These are phyloP conservation scores for Rhodotorula mucilaginosa DNA, from an alignment of 1,284 basidiomycete species.

Conservation along the genomic window DNA sequence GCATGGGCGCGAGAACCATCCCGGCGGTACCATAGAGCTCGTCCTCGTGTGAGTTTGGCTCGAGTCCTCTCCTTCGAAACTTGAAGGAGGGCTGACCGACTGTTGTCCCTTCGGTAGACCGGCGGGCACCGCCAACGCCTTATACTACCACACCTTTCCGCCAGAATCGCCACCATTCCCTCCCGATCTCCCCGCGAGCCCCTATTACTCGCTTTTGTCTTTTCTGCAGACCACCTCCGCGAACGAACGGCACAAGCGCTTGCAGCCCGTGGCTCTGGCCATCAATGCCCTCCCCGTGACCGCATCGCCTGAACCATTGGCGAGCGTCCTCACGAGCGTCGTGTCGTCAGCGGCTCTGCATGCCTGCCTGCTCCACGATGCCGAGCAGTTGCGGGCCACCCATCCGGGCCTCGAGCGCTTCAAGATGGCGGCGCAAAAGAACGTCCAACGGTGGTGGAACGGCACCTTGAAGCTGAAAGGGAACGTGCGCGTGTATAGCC, in stretches of 20 bases:
- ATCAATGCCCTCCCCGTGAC: conserved; percentile 66
- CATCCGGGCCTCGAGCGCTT: conserved; percentile 79
- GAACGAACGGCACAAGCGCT: conserved; percentile 54
- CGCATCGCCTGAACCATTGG: neutral
- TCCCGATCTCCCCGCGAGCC: neutral
- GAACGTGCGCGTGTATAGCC: conserved; percentile 60
- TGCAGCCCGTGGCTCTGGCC: conserved; percentile 55
- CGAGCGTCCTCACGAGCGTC: conserved; percentile 49
- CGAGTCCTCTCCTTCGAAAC: neutral
- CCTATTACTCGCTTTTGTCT: conserved; percentile 56
- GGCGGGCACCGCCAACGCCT: conserved; percentile 88
- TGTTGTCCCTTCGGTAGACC: conserved; percentile 53
- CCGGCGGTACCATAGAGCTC: conserved; percentile 21
- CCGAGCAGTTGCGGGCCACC: conserved; percentile 66
- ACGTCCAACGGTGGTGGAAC: conserved; percentile 69
- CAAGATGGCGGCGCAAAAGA: conserved; percentile 75
- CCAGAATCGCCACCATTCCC: conserved; percentile 55
- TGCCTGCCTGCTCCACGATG: conserved; percentile 76
- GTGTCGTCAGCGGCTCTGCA: conserved; percentile 66
- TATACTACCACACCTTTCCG: conserved; percentile 64
- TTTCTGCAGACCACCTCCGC: conserved; percentile 52
- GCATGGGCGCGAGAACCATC: conserved; percentile 5
- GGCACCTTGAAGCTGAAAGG: conserved; percentile 59
- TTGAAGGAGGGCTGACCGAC: neutral
- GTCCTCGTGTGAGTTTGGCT: conserved; percentile 13